phyloP scores from a whole-genome alignment of 2,329 filamentous ascomycete genomes.

The Moelleriella libera region DNA sequence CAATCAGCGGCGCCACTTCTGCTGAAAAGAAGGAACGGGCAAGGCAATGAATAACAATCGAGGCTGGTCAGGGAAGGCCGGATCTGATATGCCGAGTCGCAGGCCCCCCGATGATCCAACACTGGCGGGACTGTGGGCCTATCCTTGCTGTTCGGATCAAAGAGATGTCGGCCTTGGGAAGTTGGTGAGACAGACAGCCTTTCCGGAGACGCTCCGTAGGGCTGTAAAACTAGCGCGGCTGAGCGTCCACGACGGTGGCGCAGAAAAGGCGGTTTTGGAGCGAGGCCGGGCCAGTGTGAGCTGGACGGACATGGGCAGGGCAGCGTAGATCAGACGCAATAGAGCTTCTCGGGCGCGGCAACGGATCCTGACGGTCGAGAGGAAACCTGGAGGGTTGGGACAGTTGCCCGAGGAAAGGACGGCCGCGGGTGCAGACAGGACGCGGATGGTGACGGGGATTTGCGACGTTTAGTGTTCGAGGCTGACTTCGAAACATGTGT shows the following conservation, averaged over 20 bases:
- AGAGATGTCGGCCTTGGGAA: neutral
- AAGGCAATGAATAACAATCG: neutral
- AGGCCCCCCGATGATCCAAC: neutral
- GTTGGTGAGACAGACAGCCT: neutral
- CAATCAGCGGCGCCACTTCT: constrained; percentile 1
- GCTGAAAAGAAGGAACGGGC: neutral
- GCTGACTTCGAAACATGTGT: constrained; percentile 3
- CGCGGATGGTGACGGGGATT: constrained; percentile 2
- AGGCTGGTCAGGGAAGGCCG: neutral
- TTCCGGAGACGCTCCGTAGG: no score
- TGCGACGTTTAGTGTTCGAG: constrained; percentile 8
- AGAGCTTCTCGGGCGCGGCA: neutral
- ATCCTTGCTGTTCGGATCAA: neutral
- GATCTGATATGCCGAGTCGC: neutral
- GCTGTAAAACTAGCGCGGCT: neutral
- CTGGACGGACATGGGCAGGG: neutral
- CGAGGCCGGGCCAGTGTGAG: neutral
- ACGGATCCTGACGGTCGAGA: neutral
- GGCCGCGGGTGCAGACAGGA: neutral
- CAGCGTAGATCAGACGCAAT: neutral
- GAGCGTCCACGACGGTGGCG: neutral
- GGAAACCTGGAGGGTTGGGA: neutral
- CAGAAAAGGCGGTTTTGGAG: neutral
- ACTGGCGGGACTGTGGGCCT: constrained; percentile 1
- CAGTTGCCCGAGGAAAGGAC: neutral